Percentiles rank a stretch among this genome's conserved stretches.
Evolutionary conservation across 257 asterid species (phyloP).

Genomic region (Solanum lycopersicoides): DNA sequence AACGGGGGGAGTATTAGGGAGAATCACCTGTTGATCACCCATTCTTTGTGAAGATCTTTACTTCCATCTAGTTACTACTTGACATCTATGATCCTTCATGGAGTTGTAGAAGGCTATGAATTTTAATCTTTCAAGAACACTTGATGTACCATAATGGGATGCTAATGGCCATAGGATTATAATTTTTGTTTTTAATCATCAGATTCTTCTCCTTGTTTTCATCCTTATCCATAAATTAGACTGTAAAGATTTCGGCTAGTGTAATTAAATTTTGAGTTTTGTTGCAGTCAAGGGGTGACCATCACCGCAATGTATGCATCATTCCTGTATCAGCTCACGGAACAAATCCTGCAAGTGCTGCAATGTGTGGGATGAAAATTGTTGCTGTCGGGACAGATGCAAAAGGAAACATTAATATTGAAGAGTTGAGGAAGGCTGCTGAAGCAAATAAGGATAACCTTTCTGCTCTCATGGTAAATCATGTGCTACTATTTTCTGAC

Average conservation of each 20-base stretch:
- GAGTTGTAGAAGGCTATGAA: not conserved
- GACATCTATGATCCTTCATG: not conserved
- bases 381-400: conserved; percentile 97
- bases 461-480: conserved; percentile 84
- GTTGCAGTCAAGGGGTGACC: conserved; percentile 88
- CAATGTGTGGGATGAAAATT: conserved; percentile 99
- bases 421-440: conserved; percentile 80
- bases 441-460: conserved; percentile 68
- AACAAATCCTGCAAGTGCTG: conserved; percentile 98
- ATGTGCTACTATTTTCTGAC: not conserved
- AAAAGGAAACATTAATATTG: conserved; percentile 95
- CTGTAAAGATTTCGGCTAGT: not conserved
- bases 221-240: not conserved
- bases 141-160: not conserved
- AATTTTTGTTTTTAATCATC: not conserved
- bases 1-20: not conserved
- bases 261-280: not conserved
- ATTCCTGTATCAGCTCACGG: conserved; percentile 99
- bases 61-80: not conserved
- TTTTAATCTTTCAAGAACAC: not conserved
- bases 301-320: conserved; percentile 91
- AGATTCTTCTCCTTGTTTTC: not conserved
- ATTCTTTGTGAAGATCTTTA: not conserved
- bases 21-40: not conserved
- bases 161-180: not conserved